Evolutionary conservation across 2,329 filamentous ascomycete genomes (phyloP), one percentile per base, ranked within the genome.

Genomic region (Hypoxylon sp.): DNA sequence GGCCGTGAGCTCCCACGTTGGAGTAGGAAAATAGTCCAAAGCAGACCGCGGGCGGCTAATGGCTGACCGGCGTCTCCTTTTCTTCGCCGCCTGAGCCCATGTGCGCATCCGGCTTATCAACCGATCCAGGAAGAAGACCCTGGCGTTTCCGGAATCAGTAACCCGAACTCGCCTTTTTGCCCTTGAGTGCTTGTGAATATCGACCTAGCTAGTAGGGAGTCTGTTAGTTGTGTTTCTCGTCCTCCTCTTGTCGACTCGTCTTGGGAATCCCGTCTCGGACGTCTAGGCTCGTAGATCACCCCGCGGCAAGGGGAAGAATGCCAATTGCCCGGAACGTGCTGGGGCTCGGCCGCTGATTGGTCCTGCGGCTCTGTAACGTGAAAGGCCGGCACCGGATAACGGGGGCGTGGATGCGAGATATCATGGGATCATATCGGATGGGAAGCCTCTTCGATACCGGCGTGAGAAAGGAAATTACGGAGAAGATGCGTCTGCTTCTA

Each of bases 301-400:
- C n/a, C n/a, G 15, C 24, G 33, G 31, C 24, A 48, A 13, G 9
- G 20, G 23, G n/a, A n/a, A 18, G 21, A 35, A 42, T 45, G 33
- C 26, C 21, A 55, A 38, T 58, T 55, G 37, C 50, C 55, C 35
- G 42, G 47, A 62, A 62, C 58, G 55, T 62, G 58, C 55, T 40
- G 42, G 9, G 13, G 33, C 21, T 9, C 10, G 10, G 9, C 27
- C 24, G 6, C 23, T 58, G 55, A 62, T 62, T 62, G 58, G 58
- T 20, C 46, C 37, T 38, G 3, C 11, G 13, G 20, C 15, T 35
- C 8, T 33, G 31, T 20, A 26, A 18, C 15, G 8, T 42, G 26
- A n/a, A n/a, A n/a, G n/a, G 35, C 55, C 55, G 48, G 43, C 37
- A 52, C 55, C 48, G 48, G 48, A 33, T 15, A 15, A 41, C 27